These are phyloP conservation scores for Syncephalastrum sp. DNA, from an alignment of 371 early-diverging fungal species.

Conservation along the genomic window DNA sequence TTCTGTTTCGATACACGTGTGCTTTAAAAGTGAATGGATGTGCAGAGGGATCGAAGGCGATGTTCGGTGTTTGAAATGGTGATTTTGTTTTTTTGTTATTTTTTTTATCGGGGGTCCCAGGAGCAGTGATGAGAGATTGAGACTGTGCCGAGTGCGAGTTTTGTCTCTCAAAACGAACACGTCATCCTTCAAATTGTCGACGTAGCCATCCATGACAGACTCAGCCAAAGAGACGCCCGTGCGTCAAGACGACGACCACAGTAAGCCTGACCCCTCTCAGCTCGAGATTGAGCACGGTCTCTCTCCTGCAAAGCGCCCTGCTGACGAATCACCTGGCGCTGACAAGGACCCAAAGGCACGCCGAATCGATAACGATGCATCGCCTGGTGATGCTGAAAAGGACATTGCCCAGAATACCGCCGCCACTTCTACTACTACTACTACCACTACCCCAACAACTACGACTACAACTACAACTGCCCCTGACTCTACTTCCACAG, in stretches of 20 bases:
- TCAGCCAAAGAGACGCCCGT: no score
- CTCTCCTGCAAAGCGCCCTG: constrained; percentile 12
- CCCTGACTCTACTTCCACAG: not conserved
- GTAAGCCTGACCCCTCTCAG: no score
- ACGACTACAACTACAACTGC: constrained; percentile 1
- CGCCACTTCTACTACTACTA: not conserved
- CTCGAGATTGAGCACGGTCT: no score
- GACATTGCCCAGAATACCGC: not conserved
- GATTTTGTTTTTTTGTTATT: not conserved
- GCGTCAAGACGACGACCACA: no score
- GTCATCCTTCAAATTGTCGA: no score
- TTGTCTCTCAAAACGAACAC: no score
- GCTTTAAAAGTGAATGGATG: not conserved
- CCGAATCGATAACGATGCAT: constrained; percentile 5
- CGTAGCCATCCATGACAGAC: no score
- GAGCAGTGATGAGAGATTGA: no score
- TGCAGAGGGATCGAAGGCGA: not conserved
- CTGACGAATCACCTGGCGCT: constrained; percentile 17
- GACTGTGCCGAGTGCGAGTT: no score
- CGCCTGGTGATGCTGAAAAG: not conserved
- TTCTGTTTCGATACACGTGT: no score
- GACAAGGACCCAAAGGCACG: constrained; percentile 20
- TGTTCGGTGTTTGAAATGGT: not conserved
- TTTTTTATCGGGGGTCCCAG: no score
- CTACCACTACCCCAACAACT: constrained; percentile 1